Conservation (phyloP, 768 basidiomycete genomes). For the Cantharellus anzutake region DNA sequence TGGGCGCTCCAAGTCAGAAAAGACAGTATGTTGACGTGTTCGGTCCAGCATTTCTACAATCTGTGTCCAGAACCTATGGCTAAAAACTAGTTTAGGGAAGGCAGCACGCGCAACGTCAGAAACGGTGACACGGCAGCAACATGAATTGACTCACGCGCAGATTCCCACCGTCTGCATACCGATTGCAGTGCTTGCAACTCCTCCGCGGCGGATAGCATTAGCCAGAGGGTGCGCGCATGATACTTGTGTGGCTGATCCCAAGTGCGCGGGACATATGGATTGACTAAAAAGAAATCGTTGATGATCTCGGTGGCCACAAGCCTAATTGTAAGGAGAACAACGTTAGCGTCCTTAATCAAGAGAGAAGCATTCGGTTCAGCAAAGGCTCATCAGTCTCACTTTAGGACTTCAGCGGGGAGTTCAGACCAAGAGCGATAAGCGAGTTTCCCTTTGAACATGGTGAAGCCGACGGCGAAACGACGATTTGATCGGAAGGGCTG, state of each 20-base stretch:
- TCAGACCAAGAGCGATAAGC: neutral
- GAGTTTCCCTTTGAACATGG: neutral
- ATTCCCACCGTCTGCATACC: neutral
- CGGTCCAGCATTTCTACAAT: neutral
- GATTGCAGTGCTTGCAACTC: neutral
- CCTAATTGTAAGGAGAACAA: no score
- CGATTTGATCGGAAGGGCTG: neutral
- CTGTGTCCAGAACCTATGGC: neutral
- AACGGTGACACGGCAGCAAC: neutral
- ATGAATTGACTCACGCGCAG: neutral
- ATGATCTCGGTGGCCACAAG: no score
- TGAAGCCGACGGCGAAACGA: neutral
- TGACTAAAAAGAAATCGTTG: no score
- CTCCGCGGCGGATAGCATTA: neutral
- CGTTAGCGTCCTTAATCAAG: neutral
- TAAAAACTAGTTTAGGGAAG: neutral
- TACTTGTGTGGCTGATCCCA: neutral
- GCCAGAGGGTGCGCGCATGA: neutral
- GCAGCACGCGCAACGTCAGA: neutral
- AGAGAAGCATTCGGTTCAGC: neutral
- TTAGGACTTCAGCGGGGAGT: neutral
- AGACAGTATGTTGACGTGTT: neutral
- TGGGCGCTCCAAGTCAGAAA: neutral
- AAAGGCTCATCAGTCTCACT: neutral
- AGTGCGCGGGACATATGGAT: neutral